These are phyloP conservation scores for Phytophthora pluvialis DNA, from an alignment of 352 stramenopile species.

Conservation along the genomic window DNA sequence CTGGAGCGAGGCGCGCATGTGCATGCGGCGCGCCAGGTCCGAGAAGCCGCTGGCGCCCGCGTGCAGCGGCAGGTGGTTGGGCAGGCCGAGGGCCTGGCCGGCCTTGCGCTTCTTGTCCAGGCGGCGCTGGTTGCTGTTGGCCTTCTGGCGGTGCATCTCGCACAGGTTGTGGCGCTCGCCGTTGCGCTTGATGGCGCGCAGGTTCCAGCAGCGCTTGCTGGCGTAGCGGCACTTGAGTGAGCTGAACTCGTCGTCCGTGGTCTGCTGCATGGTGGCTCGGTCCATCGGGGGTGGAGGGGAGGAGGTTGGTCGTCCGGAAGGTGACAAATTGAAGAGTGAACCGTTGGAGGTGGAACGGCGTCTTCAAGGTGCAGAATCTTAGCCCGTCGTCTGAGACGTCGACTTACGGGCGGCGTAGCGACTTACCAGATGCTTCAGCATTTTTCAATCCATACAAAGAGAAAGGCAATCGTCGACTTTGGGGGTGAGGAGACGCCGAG, in stretches of 20 bases:
- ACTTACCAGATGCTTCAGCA: conserved; percentile 2
- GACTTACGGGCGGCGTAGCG: conserved; percentile 9
- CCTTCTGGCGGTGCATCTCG: conserved; percentile 84
- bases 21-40: conserved; percentile 42
- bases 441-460: conserved; percentile 8
- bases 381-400: conserved; percentile 11
- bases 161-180: conserved; percentile 86
- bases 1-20: conserved; percentile 43
- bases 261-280: conserved; percentile 18
- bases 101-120: conserved; percentile 80
- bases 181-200: conserved; percentile 83
- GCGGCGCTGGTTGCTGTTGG: conserved; percentile 84
- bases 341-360: conserved; percentile 1
- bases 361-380: conserved; percentile 32
- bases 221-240: conserved; percentile 78
- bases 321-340: conserved; percentile 41
- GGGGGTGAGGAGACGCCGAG: not conserved
- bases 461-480: conserved; percentile 20
- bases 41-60: conserved; percentile 18
- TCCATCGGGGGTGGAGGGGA: not conserved
- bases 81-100: conserved; percentile 44
- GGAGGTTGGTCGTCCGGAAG: conserved; percentile 12
- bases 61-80: conserved; percentile 33
- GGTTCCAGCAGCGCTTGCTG: conserved; percentile 85
- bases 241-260: conserved; percentile 43